phyloP scores from a whole-genome alignment of 2,329 filamentous ascomycete species.

The Fusarium sp. region DNA sequence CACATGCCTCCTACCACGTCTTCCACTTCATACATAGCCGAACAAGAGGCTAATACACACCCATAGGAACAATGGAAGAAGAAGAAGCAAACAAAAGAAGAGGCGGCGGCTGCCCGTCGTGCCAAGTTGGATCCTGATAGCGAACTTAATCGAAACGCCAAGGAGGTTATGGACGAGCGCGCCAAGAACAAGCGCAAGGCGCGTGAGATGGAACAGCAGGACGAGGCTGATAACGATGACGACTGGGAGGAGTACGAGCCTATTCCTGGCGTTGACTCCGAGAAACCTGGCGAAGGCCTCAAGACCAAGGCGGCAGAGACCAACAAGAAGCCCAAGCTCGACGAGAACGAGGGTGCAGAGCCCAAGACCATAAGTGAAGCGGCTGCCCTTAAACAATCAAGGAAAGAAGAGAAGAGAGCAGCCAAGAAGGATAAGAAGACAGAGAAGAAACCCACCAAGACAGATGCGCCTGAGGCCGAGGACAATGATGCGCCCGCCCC shows the following conservation, averaged over 20 bases:
- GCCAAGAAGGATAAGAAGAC: constrained; percentile 62
- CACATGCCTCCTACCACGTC: background rate
- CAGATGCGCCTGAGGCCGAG: constrained; percentile 53
- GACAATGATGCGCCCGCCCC: constrained; percentile 45
- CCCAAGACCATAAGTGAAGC: constrained; percentile 58
- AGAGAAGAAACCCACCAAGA: constrained; percentile 60
- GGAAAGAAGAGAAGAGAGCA: constrained; percentile 67
- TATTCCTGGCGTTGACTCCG: constrained; percentile 68
- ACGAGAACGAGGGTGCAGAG: constrained; percentile 47
- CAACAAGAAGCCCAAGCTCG: constrained; percentile 68
- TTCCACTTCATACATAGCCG: background rate
- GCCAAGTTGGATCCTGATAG: constrained; percentile 94
- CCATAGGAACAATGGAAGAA: constrained; percentile 88
- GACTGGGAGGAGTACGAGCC: constrained; percentile 61
- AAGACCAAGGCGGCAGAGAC: constrained; percentile 62
- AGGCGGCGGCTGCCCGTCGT: constrained; percentile 84
- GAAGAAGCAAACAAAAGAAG: constrained; percentile 95
- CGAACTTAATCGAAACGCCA: constrained; percentile 81
- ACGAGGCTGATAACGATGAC: constrained; percentile 59
- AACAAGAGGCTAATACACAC: constrained; percentile 32
- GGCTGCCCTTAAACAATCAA: constrained; percentile 60
- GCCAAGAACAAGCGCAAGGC: constrained; percentile 84
- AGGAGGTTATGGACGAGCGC: constrained; percentile 90
- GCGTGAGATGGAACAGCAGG: constrained; percentile 69
- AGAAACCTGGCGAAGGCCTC: constrained; percentile 74